A percentile compares a stretch with the other conserved stretches of the same genome.
Evolutionary conservation across 176 grass and related monocot species (phyloP).

Genomic region (Oryza rufipogon): DNA sequence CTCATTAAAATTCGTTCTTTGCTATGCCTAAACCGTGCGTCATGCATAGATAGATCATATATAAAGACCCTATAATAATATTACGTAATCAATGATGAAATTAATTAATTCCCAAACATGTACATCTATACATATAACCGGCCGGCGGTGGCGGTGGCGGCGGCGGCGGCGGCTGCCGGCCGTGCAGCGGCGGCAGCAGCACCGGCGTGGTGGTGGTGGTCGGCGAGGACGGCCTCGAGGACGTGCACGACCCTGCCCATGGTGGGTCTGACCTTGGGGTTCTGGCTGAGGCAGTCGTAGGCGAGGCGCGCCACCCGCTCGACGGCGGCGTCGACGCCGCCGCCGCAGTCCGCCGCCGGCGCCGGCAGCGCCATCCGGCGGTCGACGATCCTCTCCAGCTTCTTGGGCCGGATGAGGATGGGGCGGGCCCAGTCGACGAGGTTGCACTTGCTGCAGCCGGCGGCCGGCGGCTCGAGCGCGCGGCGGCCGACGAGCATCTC

Average conservation of each 20-base stretch:
- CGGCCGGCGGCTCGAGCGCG: constrained; percentile 49
- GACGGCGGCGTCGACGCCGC: not conserved
- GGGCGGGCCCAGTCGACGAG: constrained; percentile 82
- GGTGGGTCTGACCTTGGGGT: constrained; percentile 70
- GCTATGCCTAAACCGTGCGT: not conserved
- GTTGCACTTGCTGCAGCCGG: constrained; percentile 22
- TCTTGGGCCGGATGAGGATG: constrained; percentile 59
- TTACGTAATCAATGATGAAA: not conserved
- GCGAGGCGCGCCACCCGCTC: constrained; percentile 62
- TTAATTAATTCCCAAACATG: not conserved
- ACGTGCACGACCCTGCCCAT: constrained; percentile 58
- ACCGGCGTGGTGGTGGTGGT: not conserved
- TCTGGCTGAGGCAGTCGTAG: constrained; percentile 80
- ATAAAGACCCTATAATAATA: not conserved
- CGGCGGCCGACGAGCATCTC: constrained; percentile 75
- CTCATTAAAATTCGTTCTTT: not conserved
- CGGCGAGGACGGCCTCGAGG: constrained; percentile 57
- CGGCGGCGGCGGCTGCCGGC: not conserved
- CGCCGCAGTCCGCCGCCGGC: not conserved
- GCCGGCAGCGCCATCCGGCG: constrained; percentile 40
- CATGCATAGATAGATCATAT: not conserved
- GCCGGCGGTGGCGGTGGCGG: not conserved
- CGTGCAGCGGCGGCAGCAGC: not conserved
- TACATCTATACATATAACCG: constrained; percentile 19
- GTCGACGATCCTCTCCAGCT: constrained; percentile 68